Conservation (phyloP, 2,329 filamentous ascomycete species). For the Fusarium secorum region DNA sequence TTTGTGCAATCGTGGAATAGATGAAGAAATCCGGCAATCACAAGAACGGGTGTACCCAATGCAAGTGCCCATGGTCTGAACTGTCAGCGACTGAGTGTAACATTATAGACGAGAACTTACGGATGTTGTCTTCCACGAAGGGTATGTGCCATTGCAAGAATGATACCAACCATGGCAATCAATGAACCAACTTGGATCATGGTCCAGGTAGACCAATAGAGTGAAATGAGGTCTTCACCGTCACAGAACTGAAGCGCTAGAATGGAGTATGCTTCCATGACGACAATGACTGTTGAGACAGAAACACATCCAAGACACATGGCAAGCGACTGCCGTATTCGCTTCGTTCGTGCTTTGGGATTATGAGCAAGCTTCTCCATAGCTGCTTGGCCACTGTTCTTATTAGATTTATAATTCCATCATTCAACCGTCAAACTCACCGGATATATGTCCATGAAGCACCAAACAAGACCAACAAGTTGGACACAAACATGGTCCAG, state of each 20-base stretch:
- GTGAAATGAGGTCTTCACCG: conserved; percentile 65
- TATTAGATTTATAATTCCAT: background rate
- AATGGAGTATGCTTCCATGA: conserved; percentile 64
- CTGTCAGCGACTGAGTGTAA: conserved; percentile 1
- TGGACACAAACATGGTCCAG: conserved; percentile 56
- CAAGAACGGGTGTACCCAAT: conserved; percentile 66
- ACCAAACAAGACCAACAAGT: conserved; percentile 54
- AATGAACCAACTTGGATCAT: conserved; percentile 66
- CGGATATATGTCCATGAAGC: conserved; percentile 53
- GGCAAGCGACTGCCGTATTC: conserved; percentile 53
- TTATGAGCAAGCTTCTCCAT: conserved; percentile 50
- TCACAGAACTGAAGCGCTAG: conserved; percentile 66
- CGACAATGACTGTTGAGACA: conserved; percentile 54
- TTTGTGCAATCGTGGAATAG: conserved; percentile 54
- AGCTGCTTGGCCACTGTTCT: conserved; percentile 45
- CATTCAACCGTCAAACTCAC: conserved; percentile 41
- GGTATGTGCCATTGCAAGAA: conserved; percentile 60
- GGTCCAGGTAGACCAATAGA: conserved; percentile 70
- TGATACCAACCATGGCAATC: conserved; percentile 66
- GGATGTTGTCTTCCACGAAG: conserved; percentile 60
- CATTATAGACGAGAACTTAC: conserved; percentile 46
- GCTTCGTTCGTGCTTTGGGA: conserved; percentile 44
- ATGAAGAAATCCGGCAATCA: conserved; percentile 63
- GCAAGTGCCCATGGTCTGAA: conserved; percentile 64
- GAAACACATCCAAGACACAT: conserved; percentile 55